Percentiles rank a stretch among this genome's conserved stretches.
Evolutionary conservation across 2,329 filamentous ascomycete species (phyloP).

Genomic region (Hypoxylon sp.): DNA sequence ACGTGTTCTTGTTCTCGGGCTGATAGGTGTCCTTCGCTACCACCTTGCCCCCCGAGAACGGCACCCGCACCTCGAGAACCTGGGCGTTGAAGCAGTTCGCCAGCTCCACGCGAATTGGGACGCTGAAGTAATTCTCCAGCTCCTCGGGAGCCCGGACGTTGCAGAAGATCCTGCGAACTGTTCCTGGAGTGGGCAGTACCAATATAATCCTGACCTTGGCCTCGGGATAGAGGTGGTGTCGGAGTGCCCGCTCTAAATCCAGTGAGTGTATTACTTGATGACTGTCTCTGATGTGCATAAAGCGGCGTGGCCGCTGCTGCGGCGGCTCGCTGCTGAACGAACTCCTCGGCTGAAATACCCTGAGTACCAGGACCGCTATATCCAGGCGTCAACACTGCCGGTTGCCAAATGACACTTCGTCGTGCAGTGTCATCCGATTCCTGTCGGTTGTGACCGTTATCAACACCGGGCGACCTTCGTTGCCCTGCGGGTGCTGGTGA

Average conservation of each 20-base stretch:
- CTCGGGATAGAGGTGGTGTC: constrained; percentile 58
- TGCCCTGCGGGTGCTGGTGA: constrained; percentile 41
- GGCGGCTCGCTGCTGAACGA: constrained; percentile 80
- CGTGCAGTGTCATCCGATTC: constrained; percentile 66
- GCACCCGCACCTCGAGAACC: constrained; percentile 66
- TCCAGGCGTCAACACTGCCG: constrained; percentile 65
- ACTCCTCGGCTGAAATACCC: constrained; percentile 79
- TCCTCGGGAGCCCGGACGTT: constrained; percentile 50
- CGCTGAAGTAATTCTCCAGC: constrained; percentile 60
- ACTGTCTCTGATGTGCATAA: constrained; percentile 70
- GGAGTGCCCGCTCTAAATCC: constrained; percentile 56
- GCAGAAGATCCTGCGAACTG: constrained; percentile 57
- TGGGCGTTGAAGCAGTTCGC: constrained; percentile 57
- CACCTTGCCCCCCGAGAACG: constrained; percentile 57
- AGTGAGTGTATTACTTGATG: constrained; percentile 63
- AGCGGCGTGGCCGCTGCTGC: constrained; percentile 65
- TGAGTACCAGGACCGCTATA: constrained; percentile 60
- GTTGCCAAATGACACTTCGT: constrained; percentile 83
- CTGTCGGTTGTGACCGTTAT: constrained; percentile 57
- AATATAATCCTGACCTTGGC: constrained; percentile 57
- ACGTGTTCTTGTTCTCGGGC: constrained; percentile 90
- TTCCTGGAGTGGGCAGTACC: constrained; percentile 58
- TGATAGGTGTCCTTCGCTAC: constrained; percentile 74
- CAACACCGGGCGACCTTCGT: constrained; percentile 43
- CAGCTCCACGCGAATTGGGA: constrained; percentile 70